Evolutionary conservation across 2,329 filamentous ascomycete species (phyloP).

Genomic region (Penicillium sp.): DNA sequence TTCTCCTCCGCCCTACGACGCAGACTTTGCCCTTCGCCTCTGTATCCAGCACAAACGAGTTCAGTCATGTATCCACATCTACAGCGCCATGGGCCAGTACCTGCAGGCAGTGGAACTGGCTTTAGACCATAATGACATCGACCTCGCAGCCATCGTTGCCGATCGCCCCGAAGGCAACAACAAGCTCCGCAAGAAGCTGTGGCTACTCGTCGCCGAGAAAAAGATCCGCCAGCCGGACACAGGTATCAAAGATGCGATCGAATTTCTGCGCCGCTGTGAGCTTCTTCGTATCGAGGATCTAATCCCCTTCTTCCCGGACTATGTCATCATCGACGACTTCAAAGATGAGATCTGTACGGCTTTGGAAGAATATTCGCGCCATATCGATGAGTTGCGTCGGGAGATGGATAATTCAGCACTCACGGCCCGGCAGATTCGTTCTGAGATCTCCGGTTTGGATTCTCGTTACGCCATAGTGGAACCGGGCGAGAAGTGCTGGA

Average conservation of each 20-base stretch:
- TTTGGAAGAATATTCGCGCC: conserved; percentile 88
- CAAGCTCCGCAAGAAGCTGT: conserved; percentile 85
- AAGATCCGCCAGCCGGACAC: conserved; percentile 81
- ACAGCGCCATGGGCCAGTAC: conserved; percentile 95
- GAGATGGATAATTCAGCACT: conserved; percentile 95
- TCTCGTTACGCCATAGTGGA: conserved; percentile 94
- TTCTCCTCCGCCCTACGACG: conserved; percentile 83
- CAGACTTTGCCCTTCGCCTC: conserved; percentile 91
- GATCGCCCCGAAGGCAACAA: conserved; percentile 79
- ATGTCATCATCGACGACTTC: conserved; percentile 98
- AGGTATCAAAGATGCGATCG: conserved; percentile 90
- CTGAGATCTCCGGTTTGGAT: conserved; percentile 84
- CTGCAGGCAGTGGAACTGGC: conserved; percentile 91
- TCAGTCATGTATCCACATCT: conserved; percentile 94
- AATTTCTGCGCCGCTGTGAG: conserved; percentile 89
- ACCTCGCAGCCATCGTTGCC: conserved; percentile 86
- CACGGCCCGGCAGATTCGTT: conserved; percentile 87
- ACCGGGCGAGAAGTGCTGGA: conserved; percentile 91
- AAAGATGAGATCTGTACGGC: conserved; percentile 97
- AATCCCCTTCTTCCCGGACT: conserved; percentile 98
- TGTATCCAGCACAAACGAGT: conserved; percentile 95
- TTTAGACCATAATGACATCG: conserved; percentile 84
- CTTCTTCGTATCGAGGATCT: conserved; percentile 93
- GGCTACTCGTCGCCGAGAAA: conserved; percentile 92
- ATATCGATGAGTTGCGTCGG: conserved; percentile 83